A percentile compares a stretch with the other conserved stretches of the same genome.
These are phyloP conservation scores for Tarenaya hassleriana DNA, from an alignment of 345 rosid species.

Conservation along the genomic window DNA sequence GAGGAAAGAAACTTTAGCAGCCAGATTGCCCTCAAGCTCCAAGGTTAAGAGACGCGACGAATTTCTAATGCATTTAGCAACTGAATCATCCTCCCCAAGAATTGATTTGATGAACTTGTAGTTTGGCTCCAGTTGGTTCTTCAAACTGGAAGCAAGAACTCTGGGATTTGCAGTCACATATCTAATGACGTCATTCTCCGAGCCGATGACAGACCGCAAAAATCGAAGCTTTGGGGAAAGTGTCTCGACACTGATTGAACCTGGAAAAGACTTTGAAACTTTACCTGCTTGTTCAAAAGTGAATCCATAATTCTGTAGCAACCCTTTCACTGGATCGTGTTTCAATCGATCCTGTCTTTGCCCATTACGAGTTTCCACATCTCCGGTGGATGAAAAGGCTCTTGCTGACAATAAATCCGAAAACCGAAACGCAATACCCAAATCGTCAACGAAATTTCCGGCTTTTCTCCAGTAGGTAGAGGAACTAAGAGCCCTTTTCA, in stretches of 20 bases:
- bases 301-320: constrained; percentile 24
- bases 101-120: constrained; percentile 23
- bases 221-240: constrained; percentile 33
- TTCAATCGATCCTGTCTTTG: no score
- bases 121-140: constrained; percentile 20
- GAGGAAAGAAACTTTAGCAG: constrained; percentile 16
- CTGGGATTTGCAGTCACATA: constrained; percentile 19
- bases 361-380: no score
- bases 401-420: no score
- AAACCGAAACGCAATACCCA: no score
- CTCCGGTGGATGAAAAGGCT: no score
- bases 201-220: constrained; percentile 24
- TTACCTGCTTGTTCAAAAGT: constrained; percentile 25
- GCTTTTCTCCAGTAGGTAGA: no score
- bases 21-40: constrained; percentile 13
- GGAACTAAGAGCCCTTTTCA: no score
- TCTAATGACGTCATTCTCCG: constrained; percentile 8
- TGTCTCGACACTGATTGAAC: constrained; percentile 17
- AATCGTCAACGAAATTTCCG: no score
- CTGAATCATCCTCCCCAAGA: constrained; percentile 11
- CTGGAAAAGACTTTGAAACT: constrained; percentile 18
- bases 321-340: no score
- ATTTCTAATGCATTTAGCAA: constrained; percentile 15
- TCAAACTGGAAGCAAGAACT: constrained; percentile 21
- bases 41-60: constrained; percentile 14